Evolutionary conservation across 805 yeast species (phyloP).

Genomic region (Candida taoyuanica): DNA sequence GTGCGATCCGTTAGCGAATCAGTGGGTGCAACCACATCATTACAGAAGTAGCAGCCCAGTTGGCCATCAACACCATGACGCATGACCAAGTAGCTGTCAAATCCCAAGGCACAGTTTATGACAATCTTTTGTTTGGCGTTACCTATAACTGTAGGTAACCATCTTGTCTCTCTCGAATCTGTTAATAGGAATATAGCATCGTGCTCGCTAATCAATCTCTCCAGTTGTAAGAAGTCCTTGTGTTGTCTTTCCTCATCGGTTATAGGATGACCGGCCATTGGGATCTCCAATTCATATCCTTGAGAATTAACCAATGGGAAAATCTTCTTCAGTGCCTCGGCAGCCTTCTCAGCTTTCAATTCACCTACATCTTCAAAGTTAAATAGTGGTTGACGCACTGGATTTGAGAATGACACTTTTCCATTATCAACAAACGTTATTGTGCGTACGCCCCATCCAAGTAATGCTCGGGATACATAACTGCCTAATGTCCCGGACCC

Average conservation of each 20-base stretch:
- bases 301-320: slow-evolving; percentile 70
- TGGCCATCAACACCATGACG: slow-evolving; percentile 61
- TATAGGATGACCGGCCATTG: slow-evolving; percentile 94
- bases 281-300: slow-evolving; percentile 72
- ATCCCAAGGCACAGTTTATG: slow-evolving; percentile 91
- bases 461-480: slow-evolving; percentile 75
- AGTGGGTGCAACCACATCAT: slow-evolving; percentile 90
- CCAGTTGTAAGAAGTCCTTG: slow-evolving; percentile 48
- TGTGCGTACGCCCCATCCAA: slow-evolving; percentile 92
- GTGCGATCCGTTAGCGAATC: slow-evolving; percentile 87
- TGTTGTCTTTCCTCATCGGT: slow-evolving; percentile 48
- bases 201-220: slow-evolving; percentile 52
- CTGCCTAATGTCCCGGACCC: slow-evolving; percentile 98
- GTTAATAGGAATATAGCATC: slow-evolving; percentile 78
- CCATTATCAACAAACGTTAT: slow-evolving; percentile 91
- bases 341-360: slow-evolving; percentile 77
- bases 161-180: slow-evolving; percentile 94
- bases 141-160: slow-evolving; percentile 93
- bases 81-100: slow-evolving; percentile 90
- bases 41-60: slow-evolving; percentile 93
- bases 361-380: slow-evolving; percentile 75
- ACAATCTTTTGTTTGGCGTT: slow-evolving; percentile 65
- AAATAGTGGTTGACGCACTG: slow-evolving; percentile 90
- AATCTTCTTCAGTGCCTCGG: slow-evolving; percentile 60
- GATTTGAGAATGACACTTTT: slow-evolving; percentile 84